Conservation (phyloP, 2,329 filamentous ascomycete species). For the Domatiomyces globalis region DNA sequence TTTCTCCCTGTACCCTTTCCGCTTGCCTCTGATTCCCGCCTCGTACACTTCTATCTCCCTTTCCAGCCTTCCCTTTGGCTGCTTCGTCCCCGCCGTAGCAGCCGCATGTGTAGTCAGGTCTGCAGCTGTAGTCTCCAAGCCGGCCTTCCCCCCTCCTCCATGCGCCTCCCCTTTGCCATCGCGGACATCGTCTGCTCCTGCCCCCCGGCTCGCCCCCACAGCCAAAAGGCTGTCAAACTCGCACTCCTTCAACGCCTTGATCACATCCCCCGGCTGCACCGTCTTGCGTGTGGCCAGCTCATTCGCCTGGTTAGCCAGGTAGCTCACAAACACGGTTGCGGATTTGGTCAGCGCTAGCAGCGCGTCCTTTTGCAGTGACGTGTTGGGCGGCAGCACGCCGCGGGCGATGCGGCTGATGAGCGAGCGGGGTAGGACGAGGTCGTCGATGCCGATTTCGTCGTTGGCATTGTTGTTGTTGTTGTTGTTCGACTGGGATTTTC, state of each 20-base stretch:
- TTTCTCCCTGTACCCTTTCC: conserved; percentile 27
- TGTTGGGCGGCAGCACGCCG: conserved; percentile 50
- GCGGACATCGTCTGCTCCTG: conserved; percentile 3
- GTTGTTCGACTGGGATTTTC: conserved; percentile 1
- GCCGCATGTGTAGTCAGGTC: too few relatives aligned
- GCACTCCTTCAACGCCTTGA: conserved; percentile 45
- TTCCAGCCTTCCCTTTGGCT: conserved; percentile 36
- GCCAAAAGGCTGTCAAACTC: conserved; percentile 31
- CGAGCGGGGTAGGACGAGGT: conserved; percentile 49
- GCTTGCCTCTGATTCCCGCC: conserved; percentile 24
- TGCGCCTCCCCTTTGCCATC: conserved; percentile 25
- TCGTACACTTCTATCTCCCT: conserved; percentile 40
- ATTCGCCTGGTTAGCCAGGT: conserved; percentile 40
- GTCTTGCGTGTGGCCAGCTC: conserved; percentile 50
- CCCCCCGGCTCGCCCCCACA: conserved; percentile 17
- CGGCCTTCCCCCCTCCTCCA: conserved; percentile 24
- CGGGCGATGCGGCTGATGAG: conserved; percentile 49
- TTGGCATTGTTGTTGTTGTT: conserved; percentile 6
- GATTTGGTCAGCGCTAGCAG: conserved; percentile 50
- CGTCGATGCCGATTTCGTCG: conserved; percentile 26
- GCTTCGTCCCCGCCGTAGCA: background rate
- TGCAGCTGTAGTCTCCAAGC: too few relatives aligned
- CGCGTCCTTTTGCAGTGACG: conserved; percentile 51
- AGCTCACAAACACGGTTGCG: conserved; percentile 53
- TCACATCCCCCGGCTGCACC: conserved; percentile 46